Conservation (phyloP, 768 basidiomycete species). For the Cubamyces sp. region DNA sequence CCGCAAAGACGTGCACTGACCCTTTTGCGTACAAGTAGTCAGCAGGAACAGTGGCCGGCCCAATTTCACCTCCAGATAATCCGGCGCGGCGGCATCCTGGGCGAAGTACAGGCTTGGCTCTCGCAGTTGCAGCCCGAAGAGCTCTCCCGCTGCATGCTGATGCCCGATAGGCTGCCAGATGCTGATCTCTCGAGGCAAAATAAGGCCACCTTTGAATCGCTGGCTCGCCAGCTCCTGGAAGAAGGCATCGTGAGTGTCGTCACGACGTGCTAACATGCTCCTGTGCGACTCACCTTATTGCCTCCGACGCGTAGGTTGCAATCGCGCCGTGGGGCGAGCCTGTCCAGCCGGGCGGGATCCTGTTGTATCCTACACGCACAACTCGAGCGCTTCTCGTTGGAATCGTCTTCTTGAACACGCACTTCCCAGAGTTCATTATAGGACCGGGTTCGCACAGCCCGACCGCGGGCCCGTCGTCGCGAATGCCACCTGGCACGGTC, state of each 20-base stretch:
- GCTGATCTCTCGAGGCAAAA: constrained; percentile 53
- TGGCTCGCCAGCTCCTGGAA: constrained; percentile 56
- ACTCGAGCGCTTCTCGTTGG: constrained; percentile 34
- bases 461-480: constrained; percentile 7
- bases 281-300: background rate
- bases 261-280: background rate
- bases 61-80: constrained; percentile 46
- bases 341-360: constrained; percentile 51
- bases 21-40: constrained; percentile 36
- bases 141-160: constrained; percentile 52
- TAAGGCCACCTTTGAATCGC: constrained; percentile 54
- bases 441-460: constrained; percentile 9
- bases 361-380: constrained; percentile 30
- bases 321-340: constrained; percentile 55
- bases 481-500: constrained; percentile 4
- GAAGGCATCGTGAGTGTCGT: constrained; percentile 51
- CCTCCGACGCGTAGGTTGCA: constrained; percentile 45
- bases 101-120: constrained; percentile 56
- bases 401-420: constrained; percentile 29
- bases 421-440: constrained; percentile 32
- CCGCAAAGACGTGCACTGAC: constrained; percentile 10
- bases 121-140: constrained; percentile 43
- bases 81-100: constrained; percentile 45
- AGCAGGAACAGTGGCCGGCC: constrained; percentile 60
- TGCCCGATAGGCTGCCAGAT: constrained; percentile 62